These are phyloP conservation scores for Bipolaris cookei DNA, from an alignment of 2,329 filamentous ascomycete species.

Conservation along the genomic window DNA sequence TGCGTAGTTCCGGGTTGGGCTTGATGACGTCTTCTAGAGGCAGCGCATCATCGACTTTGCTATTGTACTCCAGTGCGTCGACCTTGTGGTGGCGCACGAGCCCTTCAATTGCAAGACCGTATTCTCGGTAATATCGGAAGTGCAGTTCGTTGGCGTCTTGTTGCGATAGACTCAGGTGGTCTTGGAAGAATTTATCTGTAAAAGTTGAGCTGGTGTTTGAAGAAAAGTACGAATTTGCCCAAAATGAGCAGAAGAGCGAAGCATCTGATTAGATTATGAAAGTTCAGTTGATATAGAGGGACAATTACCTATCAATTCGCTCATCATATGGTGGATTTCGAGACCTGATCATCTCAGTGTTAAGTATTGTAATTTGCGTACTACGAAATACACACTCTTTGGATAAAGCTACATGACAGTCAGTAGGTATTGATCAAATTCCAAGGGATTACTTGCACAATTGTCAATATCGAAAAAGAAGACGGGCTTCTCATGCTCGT, in stretches of 20 bases:
- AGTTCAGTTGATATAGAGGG: conserved; percentile 14
- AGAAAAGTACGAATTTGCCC: not conserved
- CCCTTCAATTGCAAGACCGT: conserved; percentile 96
- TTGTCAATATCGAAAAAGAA: conserved; percentile 97
- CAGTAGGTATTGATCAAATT: conserved; percentile 6
- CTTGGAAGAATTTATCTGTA: conserved; percentile 65
- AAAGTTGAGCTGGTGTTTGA: conserved; percentile 5
- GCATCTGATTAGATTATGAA: not conserved
- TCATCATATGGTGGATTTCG: conserved; percentile 89
- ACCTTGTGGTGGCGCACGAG: conserved; percentile 94
- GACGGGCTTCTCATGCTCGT: conserved; percentile 56
- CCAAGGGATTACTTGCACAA: conserved; percentile 64
- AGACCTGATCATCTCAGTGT: conserved; percentile 60
- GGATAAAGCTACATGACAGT: conserved; percentile 70
- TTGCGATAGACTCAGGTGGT: conserved; percentile 73
- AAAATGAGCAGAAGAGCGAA: not conserved
- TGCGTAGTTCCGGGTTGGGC: conserved; percentile 75
- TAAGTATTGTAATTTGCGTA: not conserved
- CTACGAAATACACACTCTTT: conserved; percentile 65
- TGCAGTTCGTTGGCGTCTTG: conserved; percentile 87
- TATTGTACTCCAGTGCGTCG: conserved; percentile 92
- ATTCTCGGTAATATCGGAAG: conserved; percentile 90
- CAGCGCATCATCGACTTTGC: conserved; percentile 91
- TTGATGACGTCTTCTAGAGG: conserved; percentile 85
- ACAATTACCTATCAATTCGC: conserved; percentile 70